These are phyloP conservation scores for Colletotrichum zoysiae DNA, from an alignment of 2,329 filamentous ascomycete genomes.

Conservation along the genomic window DNA sequence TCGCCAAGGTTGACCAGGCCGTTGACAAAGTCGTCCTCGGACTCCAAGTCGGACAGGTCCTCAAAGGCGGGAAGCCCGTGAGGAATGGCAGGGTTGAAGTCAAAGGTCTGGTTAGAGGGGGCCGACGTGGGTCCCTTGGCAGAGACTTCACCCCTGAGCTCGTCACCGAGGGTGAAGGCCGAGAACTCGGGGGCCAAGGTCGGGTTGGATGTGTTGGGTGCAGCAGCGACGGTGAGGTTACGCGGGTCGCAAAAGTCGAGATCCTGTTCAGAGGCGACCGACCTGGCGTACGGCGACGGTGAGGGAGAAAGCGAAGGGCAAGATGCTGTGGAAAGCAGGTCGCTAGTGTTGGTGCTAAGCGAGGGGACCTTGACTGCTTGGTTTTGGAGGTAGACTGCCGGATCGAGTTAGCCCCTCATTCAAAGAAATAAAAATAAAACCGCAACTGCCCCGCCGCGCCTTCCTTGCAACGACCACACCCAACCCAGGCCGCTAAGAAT, in stretches of 20 bases:
- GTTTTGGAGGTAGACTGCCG: slow-evolving; percentile 63
- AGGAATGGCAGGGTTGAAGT: slow-evolving; percentile 63
- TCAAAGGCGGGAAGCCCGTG: slow-evolving; percentile 81
- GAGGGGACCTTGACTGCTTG: slow-evolving; percentile 66
- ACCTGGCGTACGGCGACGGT: slow-evolving; percentile 81
- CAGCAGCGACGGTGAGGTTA: slow-evolving; percentile 79
- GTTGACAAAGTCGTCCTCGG: slow-evolving; percentile 51
- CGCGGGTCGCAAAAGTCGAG: slow-evolving; percentile 93
- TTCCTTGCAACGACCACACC: slow-evolving; percentile 7
- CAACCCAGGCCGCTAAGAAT: slow-evolving; percentile 14
- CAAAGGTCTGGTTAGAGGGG: slow-evolving; percentile 59
- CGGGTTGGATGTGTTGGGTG: slow-evolving; percentile 60
- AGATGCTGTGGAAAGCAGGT: slow-evolving; percentile 79
- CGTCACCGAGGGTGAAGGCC: slow-evolving; percentile 72
- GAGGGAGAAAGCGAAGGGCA: slow-evolving; percentile 91
- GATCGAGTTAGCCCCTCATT: slow-evolving; percentile 52
- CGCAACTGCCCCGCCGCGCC: slow-evolving; percentile 30
- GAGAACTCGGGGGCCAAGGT: slow-evolving; percentile 72
- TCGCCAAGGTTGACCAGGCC: slow-evolving; percentile 44
- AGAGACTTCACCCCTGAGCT: slow-evolving; percentile 65
- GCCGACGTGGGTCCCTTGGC: slow-evolving; percentile 61
- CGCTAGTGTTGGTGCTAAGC: slow-evolving; percentile 73
- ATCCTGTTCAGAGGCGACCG: slow-evolving; percentile 76
- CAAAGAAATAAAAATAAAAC: neutral
- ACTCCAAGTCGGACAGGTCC: slow-evolving; percentile 89